These are phyloP conservation scores for Fusarium hainanense DNA, from an alignment of 2,329 filamentous ascomycete species.

Conservation along the genomic window DNA sequence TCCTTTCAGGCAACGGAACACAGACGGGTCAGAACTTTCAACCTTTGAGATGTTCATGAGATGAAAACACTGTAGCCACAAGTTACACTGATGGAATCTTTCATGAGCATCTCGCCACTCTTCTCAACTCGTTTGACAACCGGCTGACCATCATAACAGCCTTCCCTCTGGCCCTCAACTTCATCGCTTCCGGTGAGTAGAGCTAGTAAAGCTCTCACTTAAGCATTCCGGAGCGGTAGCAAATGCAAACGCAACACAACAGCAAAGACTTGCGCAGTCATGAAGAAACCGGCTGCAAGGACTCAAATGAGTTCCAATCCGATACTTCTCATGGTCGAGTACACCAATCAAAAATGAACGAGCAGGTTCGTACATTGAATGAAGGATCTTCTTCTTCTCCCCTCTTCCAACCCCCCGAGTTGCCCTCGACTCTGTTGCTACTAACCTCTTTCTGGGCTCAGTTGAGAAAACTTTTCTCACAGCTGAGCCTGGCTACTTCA, in stretches of 20 bases:
- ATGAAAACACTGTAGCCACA: background rate
- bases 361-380: conserved; percentile 59
- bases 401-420: conserved; percentile 39
- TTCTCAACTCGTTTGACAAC: background rate
- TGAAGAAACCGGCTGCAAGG: conserved; percentile 17
- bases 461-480: background rate
- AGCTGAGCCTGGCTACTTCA: conserved; percentile 13
- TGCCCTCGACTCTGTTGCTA: conserved; percentile 44
- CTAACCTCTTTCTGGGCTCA: conserved; percentile 37
- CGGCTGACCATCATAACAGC: conserved; percentile 62
- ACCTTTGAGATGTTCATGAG: conserved; percentile 2
- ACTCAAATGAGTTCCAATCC: conserved; percentile 4
- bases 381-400: conserved; percentile 51
- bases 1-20: conserved; percentile 80
- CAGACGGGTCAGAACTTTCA: conserved; percentile 76
- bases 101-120: conserved; percentile 5
- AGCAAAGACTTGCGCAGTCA: conserved; percentile 21
- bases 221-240: conserved; percentile 70
- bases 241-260: conserved; percentile 52
- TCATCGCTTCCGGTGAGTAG: conserved; percentile 92
- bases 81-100: background rate
- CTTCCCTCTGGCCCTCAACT: conserved; percentile 84
- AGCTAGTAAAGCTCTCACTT: conserved; percentile 46
- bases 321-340: conserved; percentile 31
- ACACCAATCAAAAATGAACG: conserved; percentile 41